Conservation (phyloP, 257 asterid genomes). For the Jasminum sambac region DNA sequence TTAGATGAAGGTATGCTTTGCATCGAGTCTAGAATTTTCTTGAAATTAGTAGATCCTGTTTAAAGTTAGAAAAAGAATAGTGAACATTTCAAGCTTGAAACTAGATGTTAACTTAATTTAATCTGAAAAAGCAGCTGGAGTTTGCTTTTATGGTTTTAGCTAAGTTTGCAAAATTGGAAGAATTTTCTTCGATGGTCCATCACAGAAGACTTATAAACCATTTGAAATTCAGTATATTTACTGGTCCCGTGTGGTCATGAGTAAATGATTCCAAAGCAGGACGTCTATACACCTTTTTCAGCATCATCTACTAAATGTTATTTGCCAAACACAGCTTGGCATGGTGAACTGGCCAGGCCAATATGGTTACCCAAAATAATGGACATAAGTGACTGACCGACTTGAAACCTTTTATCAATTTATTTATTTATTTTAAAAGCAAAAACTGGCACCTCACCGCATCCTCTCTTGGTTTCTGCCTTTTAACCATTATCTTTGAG, state of each 20-base stretch:
- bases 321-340: background rate
- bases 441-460: conserved; percentile 4
- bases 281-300: background rate
- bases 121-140: conserved; percentile 3
- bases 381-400: conserved; percentile 2
- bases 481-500: background rate
- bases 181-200: background rate
- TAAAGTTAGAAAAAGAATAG: conserved; percentile 13
- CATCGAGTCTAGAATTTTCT: background rate
- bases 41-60: background rate
- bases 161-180: background rate
- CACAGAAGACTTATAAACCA: background rate
- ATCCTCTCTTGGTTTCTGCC: background rate
- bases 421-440: background rate
- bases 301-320: conserved; percentile 5
- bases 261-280: background rate
- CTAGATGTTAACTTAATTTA: conserved; percentile 2
- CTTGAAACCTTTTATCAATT: background rate
- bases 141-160: background rate
- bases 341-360: background rate
- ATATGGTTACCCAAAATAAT: background rate
- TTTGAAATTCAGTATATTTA: background rate
- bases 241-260: background rate
- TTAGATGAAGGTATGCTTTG: conserved; percentile 21
- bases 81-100: conserved; percentile 9